These are phyloP conservation scores for Podila epigama DNA, from an alignment of 192 early-diverging fungal genomes.

Conservation along the genomic window DNA sequence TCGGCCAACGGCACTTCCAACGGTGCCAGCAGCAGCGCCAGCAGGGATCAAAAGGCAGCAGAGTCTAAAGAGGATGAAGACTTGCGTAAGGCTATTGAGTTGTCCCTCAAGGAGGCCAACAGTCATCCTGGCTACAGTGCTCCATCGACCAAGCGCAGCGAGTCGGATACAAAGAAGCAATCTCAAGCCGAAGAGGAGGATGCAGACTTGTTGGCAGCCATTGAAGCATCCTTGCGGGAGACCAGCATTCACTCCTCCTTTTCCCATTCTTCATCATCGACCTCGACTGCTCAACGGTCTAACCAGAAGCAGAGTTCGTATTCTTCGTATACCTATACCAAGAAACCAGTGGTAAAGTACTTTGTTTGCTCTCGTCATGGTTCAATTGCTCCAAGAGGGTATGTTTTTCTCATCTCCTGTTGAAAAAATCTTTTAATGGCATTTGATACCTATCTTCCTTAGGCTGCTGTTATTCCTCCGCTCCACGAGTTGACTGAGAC, in stretches of 20 bases:
- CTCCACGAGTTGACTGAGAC: slow-evolving; percentile 70
- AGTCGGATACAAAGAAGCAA: neutral
- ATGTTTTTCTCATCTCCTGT: neutral
- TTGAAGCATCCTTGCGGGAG: slow-evolving; percentile 79
- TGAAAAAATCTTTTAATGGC: neutral
- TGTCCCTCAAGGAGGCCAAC: slow-evolving; percentile 83
- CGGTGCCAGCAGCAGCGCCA: slow-evolving; percentile 1
- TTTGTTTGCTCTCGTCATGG: neutral
- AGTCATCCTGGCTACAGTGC: slow-evolving; percentile 58
- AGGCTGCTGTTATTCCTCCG: slow-evolving; percentile 33
- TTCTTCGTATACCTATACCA: slow-evolving; percentile 27
- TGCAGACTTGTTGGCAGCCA: slow-evolving; percentile 75
- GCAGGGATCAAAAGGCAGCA: slow-evolving; percentile 2
- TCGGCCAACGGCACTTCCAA: slow-evolving; percentile 9
- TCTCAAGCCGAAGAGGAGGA: slow-evolving; percentile 61
- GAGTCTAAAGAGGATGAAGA: slow-evolving; percentile 82
- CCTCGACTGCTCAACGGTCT: neutral
- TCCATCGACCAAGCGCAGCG: slow-evolving; percentile 15
- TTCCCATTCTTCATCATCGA: no score
- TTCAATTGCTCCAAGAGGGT: neutral
- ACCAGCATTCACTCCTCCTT: slow-evolving; percentile 56
- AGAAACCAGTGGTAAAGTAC: slow-evolving; percentile 21
- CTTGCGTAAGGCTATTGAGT: slow-evolving; percentile 90
- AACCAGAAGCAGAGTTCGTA: slow-evolving; percentile 5
- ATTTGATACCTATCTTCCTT: slow-evolving; percentile 13